Evolutionary conservation across 2,329 filamentous ascomycete genomes (phyloP), one percentile per base, ranked within the genome.

Genomic region (Bipolaris cookei): DNA sequence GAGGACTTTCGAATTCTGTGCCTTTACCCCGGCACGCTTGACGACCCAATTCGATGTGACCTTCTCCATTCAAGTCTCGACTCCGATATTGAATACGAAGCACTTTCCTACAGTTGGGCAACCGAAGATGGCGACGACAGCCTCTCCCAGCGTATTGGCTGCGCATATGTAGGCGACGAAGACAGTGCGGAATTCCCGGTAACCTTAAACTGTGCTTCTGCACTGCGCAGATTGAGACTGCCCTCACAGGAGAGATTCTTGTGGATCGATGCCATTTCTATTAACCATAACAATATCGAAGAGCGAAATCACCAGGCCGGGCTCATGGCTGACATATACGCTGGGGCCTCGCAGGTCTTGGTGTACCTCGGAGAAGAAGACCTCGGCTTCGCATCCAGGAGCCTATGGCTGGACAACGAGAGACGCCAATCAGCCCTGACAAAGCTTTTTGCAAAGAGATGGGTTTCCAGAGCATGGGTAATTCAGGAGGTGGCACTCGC

Each of bases 71-170:
- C 54, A 32, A 44, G 42, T 16, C 44, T 57, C 43, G 54, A 54
- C 18, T 44, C 51, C 51, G 54, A 54, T 18, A 54, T 57, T 42
- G 50, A 54, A 34, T 68, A 67, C 23, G 64, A 68, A 51, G 64
- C 66, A n/a, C 43, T 66, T n/a, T 66, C 63, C 3, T 68, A 68
- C 50, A 53, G 63, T 1, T 68, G 66, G 64, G 66, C 61, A 1
- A 53, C 58, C 10, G 61, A 63, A 51, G 55, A 57, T 37, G 61
- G 61, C 16, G 59, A 63, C 41, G 38, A 53, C 30, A 56, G 41
- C 21, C 54, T 59, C 16, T 54, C 54, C n/a, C 54, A 60, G 16
- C 32, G 34, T 7, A 45, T 63, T n/a, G 20, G 32, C 13, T 59
- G 56, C 30, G 49, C 57, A n/a, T 60, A 60, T 41, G 14, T 56